Percentiles rank a stretch among this genome's conserved stretches.
Conservation (phyloP, 2,329 filamentous ascomycete genomes). For the Alternaria solani region DNA sequence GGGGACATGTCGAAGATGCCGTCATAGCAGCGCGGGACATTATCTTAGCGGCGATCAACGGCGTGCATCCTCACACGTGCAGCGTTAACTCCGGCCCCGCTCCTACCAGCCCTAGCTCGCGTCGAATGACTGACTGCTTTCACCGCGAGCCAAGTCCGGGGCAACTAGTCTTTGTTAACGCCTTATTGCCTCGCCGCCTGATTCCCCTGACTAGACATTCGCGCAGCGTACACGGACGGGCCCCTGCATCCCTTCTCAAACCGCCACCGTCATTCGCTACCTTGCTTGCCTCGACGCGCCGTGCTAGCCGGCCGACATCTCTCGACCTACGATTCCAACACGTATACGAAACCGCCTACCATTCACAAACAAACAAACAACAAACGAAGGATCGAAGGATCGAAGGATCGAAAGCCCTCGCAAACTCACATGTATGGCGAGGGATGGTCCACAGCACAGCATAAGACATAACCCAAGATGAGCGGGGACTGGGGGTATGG, state of each 20-base stretch:
- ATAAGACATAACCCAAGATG: slow-evolving; percentile 35
- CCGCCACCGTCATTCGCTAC: slow-evolving; percentile 21
- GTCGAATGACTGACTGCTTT: slow-evolving; percentile 10
- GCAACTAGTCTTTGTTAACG: not conserved
- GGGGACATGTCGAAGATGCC: slow-evolving; percentile 25
- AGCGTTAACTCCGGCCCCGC: slow-evolving; percentile 21
- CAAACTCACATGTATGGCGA: slow-evolving; percentile 6
- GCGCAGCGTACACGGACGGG: not conserved
- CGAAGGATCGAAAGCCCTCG: not conserved
- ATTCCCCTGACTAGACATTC: not conserved
- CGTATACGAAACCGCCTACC: not conserved
- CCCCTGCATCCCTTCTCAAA: slow-evolving; percentile 7
- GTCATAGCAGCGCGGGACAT: slow-evolving; percentile 25
- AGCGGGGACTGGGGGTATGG: slow-evolving; percentile 37
- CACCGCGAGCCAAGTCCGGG: slow-evolving; percentile 1
- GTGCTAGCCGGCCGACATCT: slow-evolving; percentile 11
- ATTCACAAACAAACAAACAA: not conserved
- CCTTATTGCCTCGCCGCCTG: not conserved
- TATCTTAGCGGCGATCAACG: slow-evolving; percentile 17
- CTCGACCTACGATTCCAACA: slow-evolving; percentile 1
- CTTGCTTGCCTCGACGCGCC: slow-evolving; percentile 20
- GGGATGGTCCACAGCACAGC: slow-evolving; percentile 25
- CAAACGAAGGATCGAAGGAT: not conserved
- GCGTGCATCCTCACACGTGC: slow-evolving; percentile 26
- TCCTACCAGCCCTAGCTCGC: slow-evolving; percentile 17